A percentile compares a stretch with the other conserved stretches of the same genome.
Evolutionary conservation across 2,329 filamentous ascomycete species (phyloP).

Genomic region (Epichloe hybrida): DNA sequence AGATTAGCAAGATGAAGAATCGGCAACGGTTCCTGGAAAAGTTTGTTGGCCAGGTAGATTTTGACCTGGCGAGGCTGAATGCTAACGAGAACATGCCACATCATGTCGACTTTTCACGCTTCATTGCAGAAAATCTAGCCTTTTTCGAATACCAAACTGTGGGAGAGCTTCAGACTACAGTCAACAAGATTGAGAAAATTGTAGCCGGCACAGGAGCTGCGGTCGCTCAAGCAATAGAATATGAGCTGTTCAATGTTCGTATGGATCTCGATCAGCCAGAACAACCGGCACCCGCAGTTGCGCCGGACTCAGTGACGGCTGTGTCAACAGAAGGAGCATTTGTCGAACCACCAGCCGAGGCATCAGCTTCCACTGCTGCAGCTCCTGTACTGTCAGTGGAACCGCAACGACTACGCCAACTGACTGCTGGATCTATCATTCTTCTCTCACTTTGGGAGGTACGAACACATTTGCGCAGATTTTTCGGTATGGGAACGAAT

Average conservation of each 20-base stretch:
- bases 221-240: conserved; percentile 80
- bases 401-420: conserved; percentile 47
- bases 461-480: conserved; percentile 63
- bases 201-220: conserved; percentile 74
- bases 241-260: conserved; percentile 60
- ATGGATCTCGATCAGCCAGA: conserved; percentile 33
- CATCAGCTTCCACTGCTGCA: not conserved
- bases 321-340: not conserved
- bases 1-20: conserved; percentile 79
- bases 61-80: conserved; percentile 65
- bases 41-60: conserved; percentile 65
- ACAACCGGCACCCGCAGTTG: conserved; percentile 9
- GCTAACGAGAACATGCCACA: conserved; percentile 41
- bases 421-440: conserved; percentile 66
- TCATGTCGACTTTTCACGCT: conserved; percentile 68
- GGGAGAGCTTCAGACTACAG: conserved; percentile 67
- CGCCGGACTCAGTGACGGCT: not conserved
- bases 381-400: conserved; percentile 27
- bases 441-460: conserved; percentile 77
- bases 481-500: conserved; percentile 59
- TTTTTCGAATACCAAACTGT: conserved; percentile 81
- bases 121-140: conserved; percentile 80
- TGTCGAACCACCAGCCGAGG: not conserved
- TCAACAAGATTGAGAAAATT: conserved; percentile 68
- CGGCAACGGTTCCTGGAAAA: conserved; percentile 81